These are phyloP conservation scores for Suillus subalutaceus DNA, from an alignment of 768 basidiomycete species.

Conservation along the genomic window DNA sequence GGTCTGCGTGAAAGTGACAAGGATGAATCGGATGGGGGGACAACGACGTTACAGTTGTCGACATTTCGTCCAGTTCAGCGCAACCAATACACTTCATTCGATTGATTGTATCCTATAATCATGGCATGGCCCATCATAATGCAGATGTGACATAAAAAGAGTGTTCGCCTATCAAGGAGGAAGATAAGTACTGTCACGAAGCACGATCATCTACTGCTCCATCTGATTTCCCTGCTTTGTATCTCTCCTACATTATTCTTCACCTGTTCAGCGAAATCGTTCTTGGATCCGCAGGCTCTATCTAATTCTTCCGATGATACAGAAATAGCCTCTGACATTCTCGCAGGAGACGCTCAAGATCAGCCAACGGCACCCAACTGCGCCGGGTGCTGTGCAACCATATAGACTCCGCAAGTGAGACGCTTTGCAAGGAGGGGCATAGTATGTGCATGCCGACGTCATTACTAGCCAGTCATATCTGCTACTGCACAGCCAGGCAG, in stretches of 20 bases:
- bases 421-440: too few species aligned
- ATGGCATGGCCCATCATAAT: not conserved
- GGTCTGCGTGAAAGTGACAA: not conserved
- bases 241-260: not conserved
- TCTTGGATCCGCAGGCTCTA: slow-evolving; percentile 1
- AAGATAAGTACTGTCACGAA: not conserved
- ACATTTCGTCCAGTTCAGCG: not conserved
- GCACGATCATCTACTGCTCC: not conserved
- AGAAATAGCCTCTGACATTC: slow-evolving; percentile 11
- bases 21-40: too few species aligned
- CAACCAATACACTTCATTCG: not conserved
- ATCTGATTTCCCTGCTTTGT: not conserved
- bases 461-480: too few species aligned
- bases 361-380: slow-evolving; percentile 26
- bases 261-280: not conserved
- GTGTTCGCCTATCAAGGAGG: not conserved
- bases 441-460: too few species aligned
- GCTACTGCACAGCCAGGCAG: too few species aligned
- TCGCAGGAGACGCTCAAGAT: not conserved
- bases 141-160: not conserved
- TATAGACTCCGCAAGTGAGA: too few species aligned
- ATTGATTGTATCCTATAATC: not conserved
- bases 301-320: slow-evolving; percentile 2
- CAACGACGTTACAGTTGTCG: not conserved
- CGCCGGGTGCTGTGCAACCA: slow-evolving; percentile 2